Percentiles rank a stretch among this genome's conserved stretches.
These are phyloP conservation scores for Planoprotostelium fungivorum DNA, from an alignment of 78 protist genomes.

Conservation along the genomic window DNA sequence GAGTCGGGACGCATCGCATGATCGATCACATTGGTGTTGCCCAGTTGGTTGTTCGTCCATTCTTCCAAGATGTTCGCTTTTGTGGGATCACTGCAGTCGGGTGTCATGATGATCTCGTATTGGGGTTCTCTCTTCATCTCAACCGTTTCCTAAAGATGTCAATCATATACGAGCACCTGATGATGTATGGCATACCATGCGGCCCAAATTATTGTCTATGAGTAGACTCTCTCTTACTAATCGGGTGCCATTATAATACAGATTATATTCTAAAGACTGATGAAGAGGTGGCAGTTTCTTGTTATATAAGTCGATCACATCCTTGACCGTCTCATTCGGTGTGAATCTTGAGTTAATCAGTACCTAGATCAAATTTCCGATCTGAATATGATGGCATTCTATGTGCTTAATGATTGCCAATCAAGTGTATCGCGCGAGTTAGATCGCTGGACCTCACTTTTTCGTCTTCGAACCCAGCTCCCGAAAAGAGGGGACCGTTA, in stretches of 20 bases:
- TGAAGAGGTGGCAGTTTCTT: background rate
- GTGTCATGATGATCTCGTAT: background rate
- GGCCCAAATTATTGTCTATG: background rate
- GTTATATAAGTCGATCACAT: background rate
- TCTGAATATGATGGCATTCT: no score
- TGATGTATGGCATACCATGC: background rate
- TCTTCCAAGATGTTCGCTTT: background rate
- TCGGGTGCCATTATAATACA: background rate
- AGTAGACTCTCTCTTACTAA: background rate
- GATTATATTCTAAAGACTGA: background rate
- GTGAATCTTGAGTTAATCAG: background rate
- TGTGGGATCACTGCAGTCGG: background rate
- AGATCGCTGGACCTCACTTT: background rate
- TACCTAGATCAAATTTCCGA: background rate
- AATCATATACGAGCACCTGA: background rate
- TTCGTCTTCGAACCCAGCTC: background rate
- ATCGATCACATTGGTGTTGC: background rate
- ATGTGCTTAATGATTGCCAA: no score
- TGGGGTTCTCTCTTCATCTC: background rate
- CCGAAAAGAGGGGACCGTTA: background rate
- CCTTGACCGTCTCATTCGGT: background rate
- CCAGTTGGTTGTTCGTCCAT: background rate
- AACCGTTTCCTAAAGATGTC: background rate
- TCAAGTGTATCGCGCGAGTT: no score
- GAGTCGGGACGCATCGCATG: no score